phyloP scores from a whole-genome alignment of 1,284 basidiomycete genomes.

The Tilletia caries region DNA sequence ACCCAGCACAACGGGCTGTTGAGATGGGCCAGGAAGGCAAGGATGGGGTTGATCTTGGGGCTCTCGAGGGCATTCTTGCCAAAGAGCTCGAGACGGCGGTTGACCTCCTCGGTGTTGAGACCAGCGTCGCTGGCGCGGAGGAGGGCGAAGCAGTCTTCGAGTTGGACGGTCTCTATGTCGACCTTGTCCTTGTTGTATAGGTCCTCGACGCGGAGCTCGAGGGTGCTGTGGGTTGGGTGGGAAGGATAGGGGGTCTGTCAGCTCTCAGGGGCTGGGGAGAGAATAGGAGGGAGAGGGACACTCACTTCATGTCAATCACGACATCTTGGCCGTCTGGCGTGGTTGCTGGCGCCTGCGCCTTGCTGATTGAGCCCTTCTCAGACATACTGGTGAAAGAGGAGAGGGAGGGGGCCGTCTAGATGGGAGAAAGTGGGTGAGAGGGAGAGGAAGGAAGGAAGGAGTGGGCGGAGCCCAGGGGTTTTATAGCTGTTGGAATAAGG shows the following conservation, averaged over 20 bases:
- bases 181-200: conserved; percentile 98
- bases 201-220: conserved; percentile 87
- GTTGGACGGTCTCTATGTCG: conserved; percentile 91
- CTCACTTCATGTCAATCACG: conserved; percentile 3
- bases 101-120: conserved; percentile 71
- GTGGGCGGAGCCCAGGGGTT: no score
- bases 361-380: not conserved
- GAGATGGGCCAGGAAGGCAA: not conserved
- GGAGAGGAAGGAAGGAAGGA: no score
- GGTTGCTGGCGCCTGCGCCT: not conserved
- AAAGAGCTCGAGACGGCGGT: conserved; percentile 84
- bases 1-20: conserved; percentile 64
- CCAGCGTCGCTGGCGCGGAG: conserved; percentile 81
- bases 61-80: conserved; percentile 82
- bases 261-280: no score
- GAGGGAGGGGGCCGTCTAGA: no score
- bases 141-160: conserved; percentile 94
- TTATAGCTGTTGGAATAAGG: no score
- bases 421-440: no score
- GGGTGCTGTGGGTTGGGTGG: conserved; percentile 53
- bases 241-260: not conserved
- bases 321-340: not conserved
- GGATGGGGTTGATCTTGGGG: conserved; percentile 65
- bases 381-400: not conserved
- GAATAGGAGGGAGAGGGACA: not conserved